Percentiles rank a stretch among this genome's conserved stretches.
Evolutionary conservation across 495 filamentous ascomycete species (phyloP).

Genomic region (Neurospora intermedia): DNA sequence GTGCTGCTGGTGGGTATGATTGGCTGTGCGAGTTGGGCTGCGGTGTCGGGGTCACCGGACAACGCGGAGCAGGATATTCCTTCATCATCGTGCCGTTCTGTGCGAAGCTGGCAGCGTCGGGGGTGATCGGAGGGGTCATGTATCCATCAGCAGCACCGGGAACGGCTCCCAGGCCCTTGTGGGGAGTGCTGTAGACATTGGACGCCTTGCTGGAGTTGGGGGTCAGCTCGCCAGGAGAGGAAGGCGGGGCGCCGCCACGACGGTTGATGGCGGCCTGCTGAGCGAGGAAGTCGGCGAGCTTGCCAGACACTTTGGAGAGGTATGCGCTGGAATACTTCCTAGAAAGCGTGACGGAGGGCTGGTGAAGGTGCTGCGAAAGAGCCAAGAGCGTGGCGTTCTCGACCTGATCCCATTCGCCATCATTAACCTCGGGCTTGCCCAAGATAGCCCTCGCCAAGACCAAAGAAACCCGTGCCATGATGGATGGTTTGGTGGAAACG

Average conservation of each 20-base stretch:
- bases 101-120: constrained; percentile 61
- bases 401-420: constrained; percentile 67
- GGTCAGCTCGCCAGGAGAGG: constrained; percentile 52
- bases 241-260: constrained; percentile 45
- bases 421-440: constrained; percentile 60
- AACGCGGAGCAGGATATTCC: constrained; percentile 36
- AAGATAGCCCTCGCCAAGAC: constrained; percentile 82
- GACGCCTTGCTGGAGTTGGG: constrained; percentile 39
- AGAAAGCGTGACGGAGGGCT: constrained; percentile 73
- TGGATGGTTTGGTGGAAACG: constrained; percentile 76
- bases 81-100: constrained; percentile 33
- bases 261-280: constrained; percentile 66
- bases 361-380: constrained; percentile 75
- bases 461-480: constrained; percentile 79
- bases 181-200: constrained; percentile 65
- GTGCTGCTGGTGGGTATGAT: constrained; percentile 15
- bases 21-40: constrained; percentile 17
- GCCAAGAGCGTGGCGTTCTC: constrained; percentile 75
- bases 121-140: constrained; percentile 90
- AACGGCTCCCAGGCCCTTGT: constrained; percentile 59
- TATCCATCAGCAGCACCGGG: constrained; percentile 66
- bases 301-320: constrained; percentile 69
- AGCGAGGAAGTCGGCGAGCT: constrained; percentile 76
- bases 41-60: constrained; percentile 45
- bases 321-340: constrained; percentile 81